Evolutionary conservation across 208 protist species (phyloP).

Genomic region (Trypanosoma caninum): DNA sequence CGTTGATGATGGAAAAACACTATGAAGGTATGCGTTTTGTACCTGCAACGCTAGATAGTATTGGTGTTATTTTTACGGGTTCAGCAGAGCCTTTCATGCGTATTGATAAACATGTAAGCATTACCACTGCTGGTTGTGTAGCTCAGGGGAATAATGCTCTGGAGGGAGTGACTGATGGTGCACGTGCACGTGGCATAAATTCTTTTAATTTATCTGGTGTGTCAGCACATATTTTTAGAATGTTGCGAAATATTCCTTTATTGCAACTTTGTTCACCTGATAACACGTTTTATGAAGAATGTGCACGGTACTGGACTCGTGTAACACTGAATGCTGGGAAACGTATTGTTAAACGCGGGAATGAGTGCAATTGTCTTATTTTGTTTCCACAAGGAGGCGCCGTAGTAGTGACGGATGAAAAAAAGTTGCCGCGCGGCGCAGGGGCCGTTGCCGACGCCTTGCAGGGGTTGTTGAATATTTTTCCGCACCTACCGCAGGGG

Average conservation of each 20-base stretch:
- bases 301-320: conserved; percentile 41
- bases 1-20: conserved; percentile 40
- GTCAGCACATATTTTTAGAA: conserved; percentile 37
- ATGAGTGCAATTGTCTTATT: conserved; percentile 76
- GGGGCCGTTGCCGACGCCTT: not conserved
- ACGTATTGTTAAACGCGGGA: conserved; percentile 41
- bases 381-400: conserved; percentile 63
- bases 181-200: not conserved
- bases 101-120: conserved; percentile 23
- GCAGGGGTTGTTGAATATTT: not conserved
- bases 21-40: conserved; percentile 45
- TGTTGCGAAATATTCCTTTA: conserved; percentile 46
- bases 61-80: conserved; percentile 8
- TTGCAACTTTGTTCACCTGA: conserved; percentile 30
- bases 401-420: conserved; percentile 44
- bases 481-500: conserved; percentile 36
- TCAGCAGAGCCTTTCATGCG: not conserved
- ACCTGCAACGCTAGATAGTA: conserved; percentile 20
- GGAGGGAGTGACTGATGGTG: no score
- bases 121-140: not conserved
- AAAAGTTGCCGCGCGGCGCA: conserved; percentile 7
- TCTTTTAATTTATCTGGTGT: conserved; percentile 9
- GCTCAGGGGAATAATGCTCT: no score
- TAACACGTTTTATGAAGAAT: conserved; percentile 30
- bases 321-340: conserved; percentile 41